Conservation (phyloP, 2,329 filamentous ascomycete species). For the Scopulariopsis brevicaulis region DNA sequence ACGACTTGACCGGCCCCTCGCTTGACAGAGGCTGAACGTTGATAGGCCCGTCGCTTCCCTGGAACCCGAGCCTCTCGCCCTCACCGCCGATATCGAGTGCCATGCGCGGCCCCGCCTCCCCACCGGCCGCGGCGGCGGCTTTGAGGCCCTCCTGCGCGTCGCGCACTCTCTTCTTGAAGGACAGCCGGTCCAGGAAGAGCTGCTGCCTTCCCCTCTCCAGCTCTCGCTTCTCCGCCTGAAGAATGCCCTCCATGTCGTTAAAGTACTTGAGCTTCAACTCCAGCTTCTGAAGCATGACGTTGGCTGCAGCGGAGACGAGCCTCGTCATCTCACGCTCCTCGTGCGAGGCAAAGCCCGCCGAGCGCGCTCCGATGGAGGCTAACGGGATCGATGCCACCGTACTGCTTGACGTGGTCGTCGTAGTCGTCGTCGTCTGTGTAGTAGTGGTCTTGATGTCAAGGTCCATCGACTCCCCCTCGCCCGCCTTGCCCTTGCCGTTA, state of each 20-base stretch:
- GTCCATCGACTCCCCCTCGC: constrained; percentile 50
- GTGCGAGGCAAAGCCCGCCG: constrained; percentile 81
- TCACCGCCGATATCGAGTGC: constrained; percentile 35
- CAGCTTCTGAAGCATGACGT: constrained; percentile 88
- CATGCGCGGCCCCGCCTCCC: constrained; percentile 35
- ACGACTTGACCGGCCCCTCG: constrained; percentile 44
- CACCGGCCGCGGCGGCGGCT: constrained; percentile 34
- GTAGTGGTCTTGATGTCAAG: constrained; percentile 43
- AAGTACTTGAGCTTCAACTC: constrained; percentile 95
- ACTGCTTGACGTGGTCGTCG: constrained; percentile 30
- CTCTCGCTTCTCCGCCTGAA: constrained; percentile 86
- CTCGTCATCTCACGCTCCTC: constrained; percentile 96
- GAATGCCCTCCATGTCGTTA: constrained; percentile 84
- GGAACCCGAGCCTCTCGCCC: constrained; percentile 41
- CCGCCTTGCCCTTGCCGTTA: constrained; percentile 48
- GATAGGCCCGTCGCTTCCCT: constrained; percentile 27
- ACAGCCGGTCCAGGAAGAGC: constrained; percentile 81
- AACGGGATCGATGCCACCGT: constrained; percentile 68
- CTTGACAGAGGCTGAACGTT: constrained; percentile 43
- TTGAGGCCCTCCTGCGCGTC: constrained; percentile 71
- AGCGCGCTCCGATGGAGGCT: constrained; percentile 73
- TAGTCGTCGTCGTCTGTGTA: constrained; percentile 38
- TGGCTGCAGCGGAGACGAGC: constrained; percentile 83
- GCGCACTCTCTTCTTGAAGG: constrained; percentile 78
- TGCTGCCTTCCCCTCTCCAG: constrained; percentile 86